Conservation (phyloP, 495 filamentous ascomycete genomes). For the Penicillium simplicissimum region DNA sequence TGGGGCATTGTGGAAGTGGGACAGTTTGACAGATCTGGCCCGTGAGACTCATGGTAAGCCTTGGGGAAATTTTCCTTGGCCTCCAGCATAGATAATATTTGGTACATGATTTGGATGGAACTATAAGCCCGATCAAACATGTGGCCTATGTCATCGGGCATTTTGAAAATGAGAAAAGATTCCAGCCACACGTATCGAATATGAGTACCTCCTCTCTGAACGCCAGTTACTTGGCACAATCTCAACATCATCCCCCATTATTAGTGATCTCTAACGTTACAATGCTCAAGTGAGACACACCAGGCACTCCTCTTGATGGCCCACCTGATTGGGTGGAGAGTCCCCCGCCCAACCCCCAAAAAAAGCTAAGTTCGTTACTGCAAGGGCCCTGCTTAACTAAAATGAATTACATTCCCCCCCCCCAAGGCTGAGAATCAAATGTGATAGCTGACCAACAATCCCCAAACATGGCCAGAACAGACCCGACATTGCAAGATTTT, state of each 20-base stretch:
- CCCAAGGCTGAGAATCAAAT: background rate
- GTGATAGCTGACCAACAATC: background rate
- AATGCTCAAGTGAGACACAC: background rate
- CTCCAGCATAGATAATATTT: background rate
- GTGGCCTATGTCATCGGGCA: too few relatives aligned
- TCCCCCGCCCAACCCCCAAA: background rate
- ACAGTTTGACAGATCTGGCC: background rate
- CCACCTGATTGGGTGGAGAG: background rate
- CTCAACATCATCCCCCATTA: background rate
- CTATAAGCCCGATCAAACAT: too few relatives aligned
- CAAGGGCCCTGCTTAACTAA: constrained; percentile 5
- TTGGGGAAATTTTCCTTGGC: background rate
- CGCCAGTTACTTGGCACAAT: too few relatives aligned
- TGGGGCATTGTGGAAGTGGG: background rate
- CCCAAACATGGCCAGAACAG: constrained; percentile 17
- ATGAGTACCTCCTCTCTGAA: too few relatives aligned
- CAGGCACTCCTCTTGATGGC: background rate
- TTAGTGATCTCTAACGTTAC: background rate
- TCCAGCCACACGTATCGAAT: too few relatives aligned
- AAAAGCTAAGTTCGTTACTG: too few relatives aligned
- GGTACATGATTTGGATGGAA: background rate
- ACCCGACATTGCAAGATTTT: constrained; percentile 21
- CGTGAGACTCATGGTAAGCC: background rate
- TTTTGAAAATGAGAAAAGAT: too few relatives aligned
- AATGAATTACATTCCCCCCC: background rate